Conservation (phyloP, 176 grass and related monocot genomes). For the Oryza rufipogon region DNA sequence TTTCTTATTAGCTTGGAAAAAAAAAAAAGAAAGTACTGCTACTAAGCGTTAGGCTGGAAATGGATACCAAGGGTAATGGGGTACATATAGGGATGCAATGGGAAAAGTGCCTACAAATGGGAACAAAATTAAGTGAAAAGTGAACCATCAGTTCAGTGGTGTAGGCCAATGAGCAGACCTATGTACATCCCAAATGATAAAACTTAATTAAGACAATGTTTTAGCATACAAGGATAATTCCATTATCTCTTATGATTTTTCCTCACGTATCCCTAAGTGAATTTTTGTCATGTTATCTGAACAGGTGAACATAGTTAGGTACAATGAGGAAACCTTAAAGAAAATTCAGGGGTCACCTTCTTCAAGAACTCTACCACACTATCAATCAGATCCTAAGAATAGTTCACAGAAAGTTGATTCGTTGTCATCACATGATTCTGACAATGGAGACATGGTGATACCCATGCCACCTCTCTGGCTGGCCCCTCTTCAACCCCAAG, state of each 20-base stretch:
- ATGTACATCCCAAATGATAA: not conserved
- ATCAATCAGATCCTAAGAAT: constrained; percentile 2
- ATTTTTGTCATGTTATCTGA: not conserved
- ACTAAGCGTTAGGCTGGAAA: not conserved
- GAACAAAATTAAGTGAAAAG: not conserved
- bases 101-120: not conserved
- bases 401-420: constrained; percentile 40
- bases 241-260: not conserved
- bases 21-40: not conserved
- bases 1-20: constrained; percentile 3
- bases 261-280: not conserved
- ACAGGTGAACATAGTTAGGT: constrained; percentile 76
- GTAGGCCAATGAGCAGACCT: not conserved
- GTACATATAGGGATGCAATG: not conserved
- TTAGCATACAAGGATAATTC: not conserved
- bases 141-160: not conserved
- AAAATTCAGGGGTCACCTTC: constrained; percentile 46
- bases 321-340: constrained; percentile 60
- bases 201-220: not conserved
- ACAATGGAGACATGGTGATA: constrained; percentile 60
- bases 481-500: constrained; percentile 52
- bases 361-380: constrained; percentile 39
- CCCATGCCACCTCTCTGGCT: constrained; percentile 84
- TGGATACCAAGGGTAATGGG: not conserved
- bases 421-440: constrained; percentile 33